These are phyloP conservation scores for Lentinula sp. DNA, from an alignment of 768 basidiomycete genomes.

Conservation along the genomic window DNA sequence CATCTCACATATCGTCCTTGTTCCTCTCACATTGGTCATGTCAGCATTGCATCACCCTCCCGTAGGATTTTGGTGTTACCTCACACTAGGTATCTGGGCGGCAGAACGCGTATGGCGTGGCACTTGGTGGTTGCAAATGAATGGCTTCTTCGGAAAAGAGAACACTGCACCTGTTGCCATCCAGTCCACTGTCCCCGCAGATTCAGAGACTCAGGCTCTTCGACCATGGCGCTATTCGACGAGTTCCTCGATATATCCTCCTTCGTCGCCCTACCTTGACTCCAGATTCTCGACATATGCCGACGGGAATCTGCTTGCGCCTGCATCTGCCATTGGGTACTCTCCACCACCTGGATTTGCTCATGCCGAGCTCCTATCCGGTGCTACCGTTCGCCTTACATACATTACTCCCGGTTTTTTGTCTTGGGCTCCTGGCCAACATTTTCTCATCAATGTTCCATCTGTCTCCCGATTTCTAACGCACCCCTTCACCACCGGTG, in stretches of 20 bases:
- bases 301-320: slow-evolving; percentile 1
- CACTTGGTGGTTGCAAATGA: slow-evolving; percentile 51
- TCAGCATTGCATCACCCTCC: slow-evolving; percentile 65
- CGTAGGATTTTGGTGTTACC: slow-evolving; percentile 64
- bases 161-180: slow-evolving; percentile 5
- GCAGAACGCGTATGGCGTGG: slow-evolving; percentile 56
- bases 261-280: slow-evolving; percentile 10
- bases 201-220: background rate
- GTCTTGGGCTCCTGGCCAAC: slow-evolving; percentile 75
- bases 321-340: slow-evolving; percentile 18
- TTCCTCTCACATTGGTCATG: slow-evolving; percentile 53
- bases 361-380: slow-evolving; percentile 63
- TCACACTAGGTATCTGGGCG: slow-evolving; percentile 55
- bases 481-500: slow-evolving; percentile 60
- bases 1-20: slow-evolving; percentile 54
- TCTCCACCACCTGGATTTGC: slow-evolving; percentile 63
- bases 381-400: slow-evolving; percentile 64
- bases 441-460: slow-evolving; percentile 65
- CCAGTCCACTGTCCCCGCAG: slow-evolving; percentile 2
- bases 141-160: slow-evolving; percentile 37
- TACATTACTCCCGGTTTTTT: slow-evolving; percentile 50
- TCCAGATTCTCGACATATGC: background rate
- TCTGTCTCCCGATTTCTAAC: slow-evolving; percentile 52
- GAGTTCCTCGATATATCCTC: slow-evolving; percentile 14
- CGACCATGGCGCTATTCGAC: slow-evolving; percentile 13